These are phyloP conservation scores for Phytophthora foliorum DNA, from an alignment of 352 stramenopile genomes.

Conservation along the genomic window DNA sequence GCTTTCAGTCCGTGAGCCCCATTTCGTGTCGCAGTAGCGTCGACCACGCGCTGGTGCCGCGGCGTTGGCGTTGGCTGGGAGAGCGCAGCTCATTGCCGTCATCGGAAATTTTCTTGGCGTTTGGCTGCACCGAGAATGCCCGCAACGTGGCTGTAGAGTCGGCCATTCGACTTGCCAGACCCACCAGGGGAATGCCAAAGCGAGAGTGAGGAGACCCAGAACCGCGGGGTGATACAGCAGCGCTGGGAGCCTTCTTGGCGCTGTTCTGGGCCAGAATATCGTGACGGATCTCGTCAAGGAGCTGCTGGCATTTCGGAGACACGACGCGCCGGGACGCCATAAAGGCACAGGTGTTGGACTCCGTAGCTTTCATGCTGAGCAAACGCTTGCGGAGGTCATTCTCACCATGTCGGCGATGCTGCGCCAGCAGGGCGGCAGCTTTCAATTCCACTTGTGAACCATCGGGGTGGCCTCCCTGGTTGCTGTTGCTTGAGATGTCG, in stretches of 20 bases:
- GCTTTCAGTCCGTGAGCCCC: slow-evolving; percentile 19
- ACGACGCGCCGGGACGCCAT: slow-evolving; percentile 31
- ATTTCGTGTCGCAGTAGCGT: slow-evolving; percentile 50
- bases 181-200: slow-evolving; percentile 20
- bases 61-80: slow-evolving; percentile 21
- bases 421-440: slow-evolving; percentile 21
- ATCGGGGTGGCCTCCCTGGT: slow-evolving; percentile 4
- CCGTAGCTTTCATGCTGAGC: slow-evolving; percentile 41
- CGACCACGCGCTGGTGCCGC: slow-evolving; percentile 48
- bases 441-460: slow-evolving; percentile 26
- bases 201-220: slow-evolving; percentile 19
- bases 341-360: slow-evolving; percentile 6
- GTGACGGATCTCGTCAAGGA: slow-evolving; percentile 56
- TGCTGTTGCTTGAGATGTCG: slow-evolving; percentile 3
- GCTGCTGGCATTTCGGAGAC: slow-evolving; percentile 52
- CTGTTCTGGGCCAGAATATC: slow-evolving; percentile 46
- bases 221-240: slow-evolving; percentile 17
- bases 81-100: slow-evolving; percentile 21
- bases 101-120: slow-evolving; percentile 18
- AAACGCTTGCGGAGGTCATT: slow-evolving; percentile 47
- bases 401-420: slow-evolving; percentile 34
- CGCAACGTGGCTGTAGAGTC: slow-evolving; percentile 37
- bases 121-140: slow-evolving; percentile 41
- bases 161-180: slow-evolving; percentile 16
- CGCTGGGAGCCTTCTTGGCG: slow-evolving; percentile 17